A percentile compares a stretch with the other conserved stretches of the same genome.
phyloP scores from a whole-genome alignment of 2,329 filamentous ascomycete species.

The Aspergillus arachidicola region DNA sequence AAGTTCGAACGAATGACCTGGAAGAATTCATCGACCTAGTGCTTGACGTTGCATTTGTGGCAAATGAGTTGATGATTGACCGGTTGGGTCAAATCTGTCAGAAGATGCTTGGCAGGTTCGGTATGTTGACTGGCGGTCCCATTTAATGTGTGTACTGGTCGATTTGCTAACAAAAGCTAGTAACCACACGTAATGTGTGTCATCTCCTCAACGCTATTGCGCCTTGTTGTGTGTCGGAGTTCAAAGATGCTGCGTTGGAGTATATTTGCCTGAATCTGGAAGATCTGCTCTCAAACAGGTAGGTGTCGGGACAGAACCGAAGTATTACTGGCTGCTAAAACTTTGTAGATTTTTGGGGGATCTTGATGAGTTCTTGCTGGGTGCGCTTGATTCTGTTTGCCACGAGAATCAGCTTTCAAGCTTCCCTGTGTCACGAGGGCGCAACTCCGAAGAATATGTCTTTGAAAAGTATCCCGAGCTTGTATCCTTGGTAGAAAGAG shows the following conservation, averaged over 20 bases:
- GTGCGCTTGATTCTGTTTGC: conserved; percentile 78
- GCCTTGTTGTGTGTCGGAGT: conserved; percentile 77
- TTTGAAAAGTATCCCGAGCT: conserved; percentile 51
- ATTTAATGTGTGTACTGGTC: neutral
- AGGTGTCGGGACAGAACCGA: conserved; percentile 11
- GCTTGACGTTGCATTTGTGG: conserved; percentile 84
- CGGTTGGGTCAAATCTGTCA: conserved; percentile 89
- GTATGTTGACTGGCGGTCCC: conserved; percentile 42
- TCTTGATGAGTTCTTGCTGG: conserved; percentile 79
- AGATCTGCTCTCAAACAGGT: conserved; percentile 85
- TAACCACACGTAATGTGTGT: conserved; percentile 83
- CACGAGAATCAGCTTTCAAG: conserved; percentile 79
- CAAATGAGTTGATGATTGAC: conserved; percentile 95
- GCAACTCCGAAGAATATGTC: conserved; percentile 62
- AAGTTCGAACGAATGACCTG: conserved; percentile 68
- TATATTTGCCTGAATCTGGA: conserved; percentile 93
- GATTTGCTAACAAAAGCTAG: conserved; percentile 41
- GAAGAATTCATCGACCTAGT: conserved; percentile 89
- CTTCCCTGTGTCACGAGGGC: conserved; percentile 76
- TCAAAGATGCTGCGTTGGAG: conserved; percentile 85
- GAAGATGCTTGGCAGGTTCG: conserved; percentile 75
- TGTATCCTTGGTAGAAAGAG: conserved; percentile 39
- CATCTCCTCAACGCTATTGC: conserved; percentile 83
- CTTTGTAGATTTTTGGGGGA: conserved; percentile 69
- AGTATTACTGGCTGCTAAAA: conserved; percentile 16